These are phyloP conservation scores for Camellia sinensis DNA, from an alignment of 148 eudicot species.

Conservation along the genomic window DNA sequence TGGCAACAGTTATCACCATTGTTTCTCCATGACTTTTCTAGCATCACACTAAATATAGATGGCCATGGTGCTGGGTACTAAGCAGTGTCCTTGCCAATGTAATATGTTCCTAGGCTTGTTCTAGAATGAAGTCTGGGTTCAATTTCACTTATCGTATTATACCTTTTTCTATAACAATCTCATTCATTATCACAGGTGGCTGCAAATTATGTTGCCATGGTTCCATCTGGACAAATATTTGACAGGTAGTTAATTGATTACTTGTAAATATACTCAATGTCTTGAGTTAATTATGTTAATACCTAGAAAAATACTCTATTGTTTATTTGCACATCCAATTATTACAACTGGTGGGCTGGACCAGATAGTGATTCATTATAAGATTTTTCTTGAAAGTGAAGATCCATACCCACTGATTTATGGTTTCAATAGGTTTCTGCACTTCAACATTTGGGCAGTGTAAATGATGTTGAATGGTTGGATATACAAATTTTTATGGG, in stretches of 20 bases:
- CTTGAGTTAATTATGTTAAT: neutral
- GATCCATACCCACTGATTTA: neutral
- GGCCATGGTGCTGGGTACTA: no score
- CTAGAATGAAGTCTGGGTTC: neutral
- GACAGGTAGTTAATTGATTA: constrained; percentile 57
- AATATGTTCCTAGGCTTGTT: neutral
- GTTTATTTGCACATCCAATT: neutral
- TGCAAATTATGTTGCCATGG: constrained; percentile 99
- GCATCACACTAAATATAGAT: no score
- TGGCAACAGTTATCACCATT: no score
- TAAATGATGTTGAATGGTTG: neutral
- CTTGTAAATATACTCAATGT: neutral
- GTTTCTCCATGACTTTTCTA: no score
- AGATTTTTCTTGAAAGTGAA: neutral
- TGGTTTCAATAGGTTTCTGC: neutral
- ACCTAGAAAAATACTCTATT: neutral
- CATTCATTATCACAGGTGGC: constrained; percentile 57
- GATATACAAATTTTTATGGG: neutral
- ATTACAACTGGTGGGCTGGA: neutral
- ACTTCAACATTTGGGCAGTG: neutral
- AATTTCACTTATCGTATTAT: neutral
- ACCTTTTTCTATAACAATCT: neutral
- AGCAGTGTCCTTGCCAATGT: no score
- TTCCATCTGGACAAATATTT: constrained; percentile 95
- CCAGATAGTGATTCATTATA: no score